A percentile compares a stretch with the other conserved stretches of the same genome.
Evolutionary conservation across 192 early-diverging fungal genomes (phyloP).

Genomic region (Rhizophagus clarus): DNA sequence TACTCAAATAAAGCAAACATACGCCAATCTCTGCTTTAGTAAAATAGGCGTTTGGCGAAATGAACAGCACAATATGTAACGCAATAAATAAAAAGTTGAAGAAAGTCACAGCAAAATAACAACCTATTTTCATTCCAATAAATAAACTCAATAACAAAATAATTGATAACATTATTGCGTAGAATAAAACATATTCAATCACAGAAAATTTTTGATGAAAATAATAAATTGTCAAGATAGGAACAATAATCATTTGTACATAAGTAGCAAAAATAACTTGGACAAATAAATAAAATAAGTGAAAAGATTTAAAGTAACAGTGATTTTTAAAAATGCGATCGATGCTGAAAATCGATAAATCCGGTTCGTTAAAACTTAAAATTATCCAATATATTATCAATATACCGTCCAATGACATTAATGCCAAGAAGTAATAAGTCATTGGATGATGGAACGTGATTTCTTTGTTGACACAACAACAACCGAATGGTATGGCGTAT

Average conservation of each 20-base stretch:
- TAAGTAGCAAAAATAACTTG: slow-evolving; percentile 2
- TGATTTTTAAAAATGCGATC: not conserved
- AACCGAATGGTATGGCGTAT: slow-evolving; percentile 12
- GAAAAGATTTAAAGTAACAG: not conserved
- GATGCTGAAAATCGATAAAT: slow-evolving; percentile 18
- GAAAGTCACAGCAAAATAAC: slow-evolving; percentile 1
- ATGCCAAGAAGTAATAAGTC: slow-evolving; percentile 1
- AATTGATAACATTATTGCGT: not conserved
- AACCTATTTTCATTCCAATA: not conserved
- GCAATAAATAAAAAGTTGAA: slow-evolving; percentile 20
- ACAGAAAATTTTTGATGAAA: slow-evolving; percentile 1
- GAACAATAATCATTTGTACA: slow-evolving; percentile 9
- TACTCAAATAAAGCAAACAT: slow-evolving; percentile 11
- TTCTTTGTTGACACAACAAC: slow-evolving; percentile 13
- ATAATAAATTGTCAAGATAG: not conserved
- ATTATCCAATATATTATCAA: slow-evolving; percentile 10
- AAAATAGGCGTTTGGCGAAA: slow-evolving; percentile 2
- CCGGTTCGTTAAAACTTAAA: not conserved
- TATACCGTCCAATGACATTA: slow-evolving; percentile 5
- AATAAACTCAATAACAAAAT: not conserved
- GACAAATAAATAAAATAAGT: slow-evolving; percentile 5
- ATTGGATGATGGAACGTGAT: slow-evolving; percentile 10
- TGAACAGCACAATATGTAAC: slow-evolving; percentile 20
- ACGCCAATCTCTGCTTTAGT: slow-evolving; percentile 8
- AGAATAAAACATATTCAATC: not conserved